Percentiles rank a stretch among this genome's conserved stretches.
These are phyloP conservation scores for Cladosporium halotolerans DNA, from an alignment of 2,329 filamentous ascomycete species.

Conservation along the genomic window DNA sequence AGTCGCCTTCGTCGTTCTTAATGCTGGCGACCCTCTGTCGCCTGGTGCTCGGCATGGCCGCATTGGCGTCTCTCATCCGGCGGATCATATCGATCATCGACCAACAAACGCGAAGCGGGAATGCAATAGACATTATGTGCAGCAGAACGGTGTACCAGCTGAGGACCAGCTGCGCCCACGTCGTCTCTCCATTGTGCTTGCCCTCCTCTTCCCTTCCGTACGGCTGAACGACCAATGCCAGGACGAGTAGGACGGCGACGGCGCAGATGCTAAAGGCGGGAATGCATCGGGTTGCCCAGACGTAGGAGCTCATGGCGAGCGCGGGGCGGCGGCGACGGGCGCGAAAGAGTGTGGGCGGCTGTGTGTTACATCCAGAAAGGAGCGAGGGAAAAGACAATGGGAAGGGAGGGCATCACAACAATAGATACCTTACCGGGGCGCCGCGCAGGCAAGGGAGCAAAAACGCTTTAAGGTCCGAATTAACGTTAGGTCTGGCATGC, in stretches of 20 bases:
- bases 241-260: conserved; percentile 21
- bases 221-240: conserved; percentile 24
- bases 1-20: conserved; percentile 18
- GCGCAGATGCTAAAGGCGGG: conserved; percentile 23
- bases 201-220: conserved; percentile 22
- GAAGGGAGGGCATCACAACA: conserved; percentile 9
- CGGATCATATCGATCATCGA: conserved; percentile 53
- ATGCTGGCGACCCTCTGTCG: conserved; percentile 16
- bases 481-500: conserved; percentile 1
- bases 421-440: neutral
- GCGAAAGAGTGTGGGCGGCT: neutral
- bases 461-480: neutral
- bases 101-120: conserved; percentile 58
- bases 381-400: conserved; percentile 2
- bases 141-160: conserved; percentile 56
- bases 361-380: conserved; percentile 7
- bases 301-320: conserved; percentile 14
- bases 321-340: neutral
- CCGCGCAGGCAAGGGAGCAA: neutral
- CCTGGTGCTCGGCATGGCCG: conserved; percentile 16
- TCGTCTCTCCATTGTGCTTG: conserved; percentile 23
- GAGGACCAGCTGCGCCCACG: conserved; percentile 24
- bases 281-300: conserved; percentile 25
- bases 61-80: conserved; percentile 20
- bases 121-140: conserved; percentile 57